phyloP scores from a whole-genome alignment of 2,329 filamentous ascomycete species.

The Scedosporium dehoogii region DNA sequence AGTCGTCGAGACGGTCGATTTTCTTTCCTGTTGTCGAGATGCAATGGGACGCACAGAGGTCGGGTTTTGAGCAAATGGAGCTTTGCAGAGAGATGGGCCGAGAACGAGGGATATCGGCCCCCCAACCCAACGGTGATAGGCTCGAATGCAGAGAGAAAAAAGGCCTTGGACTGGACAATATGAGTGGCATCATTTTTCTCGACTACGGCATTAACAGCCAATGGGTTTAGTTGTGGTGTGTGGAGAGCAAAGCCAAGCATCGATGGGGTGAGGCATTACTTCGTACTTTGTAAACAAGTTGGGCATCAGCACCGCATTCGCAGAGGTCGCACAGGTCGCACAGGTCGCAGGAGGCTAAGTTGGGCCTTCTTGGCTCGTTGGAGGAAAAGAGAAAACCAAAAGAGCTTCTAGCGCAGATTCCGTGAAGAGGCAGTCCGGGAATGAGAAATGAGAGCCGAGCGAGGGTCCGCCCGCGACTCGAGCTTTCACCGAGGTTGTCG shows the following conservation, averaged over 20 bases:
- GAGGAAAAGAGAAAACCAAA: too few relatives aligned
- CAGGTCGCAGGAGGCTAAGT: too few relatives aligned
- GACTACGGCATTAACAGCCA: not conserved
- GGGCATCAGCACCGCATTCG: not conserved
- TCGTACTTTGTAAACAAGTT: not conserved
- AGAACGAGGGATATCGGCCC: not conserved
- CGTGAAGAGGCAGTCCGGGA: too few relatives aligned
- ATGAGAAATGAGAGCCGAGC: too few relatives aligned
- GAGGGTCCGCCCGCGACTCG: too few relatives aligned
- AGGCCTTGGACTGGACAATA: not conserved
- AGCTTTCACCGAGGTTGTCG: too few relatives aligned
- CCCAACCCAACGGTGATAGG: not conserved
- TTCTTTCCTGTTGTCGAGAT: constrained; percentile 1
- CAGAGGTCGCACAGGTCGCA: too few relatives aligned
- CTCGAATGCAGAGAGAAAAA: not conserved
- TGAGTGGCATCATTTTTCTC: not conserved
- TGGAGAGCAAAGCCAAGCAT: not conserved
- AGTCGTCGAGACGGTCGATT: not conserved
- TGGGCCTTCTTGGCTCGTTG: not conserved
- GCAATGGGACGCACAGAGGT: not conserved
- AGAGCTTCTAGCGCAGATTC: too few relatives aligned
- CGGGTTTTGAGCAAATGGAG: not conserved
- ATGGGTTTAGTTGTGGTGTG: not conserved
- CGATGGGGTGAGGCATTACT: not conserved
- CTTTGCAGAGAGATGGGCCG: not conserved